Percentiles rank a stretch among this genome's conserved stretches.
These are phyloP conservation scores for Chamaecyparis obtusa DNA, from an alignment of 75 land plant species.

Conservation along the genomic window DNA sequence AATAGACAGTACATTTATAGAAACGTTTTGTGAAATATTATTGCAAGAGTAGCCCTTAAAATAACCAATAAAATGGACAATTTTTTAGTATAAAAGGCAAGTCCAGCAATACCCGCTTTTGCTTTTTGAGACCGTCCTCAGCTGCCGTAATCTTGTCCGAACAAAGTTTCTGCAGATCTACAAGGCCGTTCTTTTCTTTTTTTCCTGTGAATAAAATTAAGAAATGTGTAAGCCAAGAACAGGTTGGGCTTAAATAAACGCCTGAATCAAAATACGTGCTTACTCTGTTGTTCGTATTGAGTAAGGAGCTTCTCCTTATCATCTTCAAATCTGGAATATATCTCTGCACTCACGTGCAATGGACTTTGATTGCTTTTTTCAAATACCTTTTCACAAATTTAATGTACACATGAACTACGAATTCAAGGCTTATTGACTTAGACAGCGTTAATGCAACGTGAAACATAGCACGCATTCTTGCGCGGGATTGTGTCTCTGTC, in stretches of 20 bases:
- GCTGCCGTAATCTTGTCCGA: constrained; percentile 54
- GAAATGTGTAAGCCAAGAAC: background rate
- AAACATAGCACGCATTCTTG: background rate
- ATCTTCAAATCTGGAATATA: background rate
- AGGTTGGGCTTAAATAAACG: background rate
- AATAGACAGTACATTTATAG: too few relatives aligned
- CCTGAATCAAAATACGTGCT: constrained; percentile 11
- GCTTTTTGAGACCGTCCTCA: constrained; percentile 65
- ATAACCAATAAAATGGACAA: background rate
- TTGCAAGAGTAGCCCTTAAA: background rate
- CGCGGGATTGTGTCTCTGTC: background rate
- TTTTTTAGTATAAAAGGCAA: background rate
- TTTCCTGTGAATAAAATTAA: constrained; percentile 46
- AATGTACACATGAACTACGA: too few relatives aligned
- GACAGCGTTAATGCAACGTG: too few relatives aligned
- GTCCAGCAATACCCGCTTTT: constrained; percentile 50
- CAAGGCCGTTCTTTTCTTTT: constrained; percentile 55
- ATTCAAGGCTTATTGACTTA: too few relatives aligned
- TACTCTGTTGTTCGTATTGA: constrained; percentile 70
- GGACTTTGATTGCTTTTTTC: background rate
- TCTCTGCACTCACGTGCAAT: background rate
- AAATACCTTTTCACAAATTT: background rate
- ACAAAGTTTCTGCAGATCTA: constrained; percentile 64
- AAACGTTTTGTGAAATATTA: too few relatives aligned
- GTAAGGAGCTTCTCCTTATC: constrained; percentile 24